Conservation (phyloP, 495 filamentous ascomycete genomes). For the Cercophora scortea region DNA sequence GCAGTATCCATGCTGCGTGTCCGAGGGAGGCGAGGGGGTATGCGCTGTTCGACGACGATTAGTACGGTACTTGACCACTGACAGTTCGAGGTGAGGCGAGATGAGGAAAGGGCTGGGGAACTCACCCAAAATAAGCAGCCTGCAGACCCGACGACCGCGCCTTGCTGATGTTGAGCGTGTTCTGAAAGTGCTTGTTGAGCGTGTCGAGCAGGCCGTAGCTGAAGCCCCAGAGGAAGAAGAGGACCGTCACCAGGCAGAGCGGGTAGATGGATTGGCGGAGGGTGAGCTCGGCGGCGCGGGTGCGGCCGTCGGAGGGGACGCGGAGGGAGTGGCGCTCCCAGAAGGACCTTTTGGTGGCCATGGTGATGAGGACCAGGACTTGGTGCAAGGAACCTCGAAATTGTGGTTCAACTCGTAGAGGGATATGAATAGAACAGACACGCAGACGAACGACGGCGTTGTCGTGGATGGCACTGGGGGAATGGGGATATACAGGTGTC, state of each 20-base stretch:
- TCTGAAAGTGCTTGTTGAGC: conserved; percentile 25
- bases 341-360: neutral
- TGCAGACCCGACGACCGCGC: conserved; percentile 27
- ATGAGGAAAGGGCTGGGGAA: neutral
- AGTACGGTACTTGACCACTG: too few species aligned
- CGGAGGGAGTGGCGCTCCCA: conserved; percentile 28
- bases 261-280: conserved; percentile 44
- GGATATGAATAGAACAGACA: too few species aligned
- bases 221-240: conserved; percentile 76
- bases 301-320: conserved; percentile 39
- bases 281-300: conserved; percentile 50
- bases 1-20: conserved; percentile 53
- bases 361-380: too few species aligned
- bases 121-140: conserved; percentile 31
- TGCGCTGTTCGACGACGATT: conserved; percentile 22
- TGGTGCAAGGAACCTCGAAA: too few species aligned
- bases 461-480: too few species aligned
- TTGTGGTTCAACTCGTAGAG: too few species aligned
- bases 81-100: too few species aligned
- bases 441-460: too few species aligned
- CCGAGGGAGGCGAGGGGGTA: conserved; percentile 46
- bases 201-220: conserved; percentile 65
- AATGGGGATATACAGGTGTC: too few species aligned
- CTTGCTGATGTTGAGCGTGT: conserved; percentile 33
- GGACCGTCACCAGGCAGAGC: conserved; percentile 56